Evolutionary conservation across 352 stramenopile species (phyloP), one percentile per base, ranked within the genome.

Genomic region (Aphanomyces euteiches): DNA sequence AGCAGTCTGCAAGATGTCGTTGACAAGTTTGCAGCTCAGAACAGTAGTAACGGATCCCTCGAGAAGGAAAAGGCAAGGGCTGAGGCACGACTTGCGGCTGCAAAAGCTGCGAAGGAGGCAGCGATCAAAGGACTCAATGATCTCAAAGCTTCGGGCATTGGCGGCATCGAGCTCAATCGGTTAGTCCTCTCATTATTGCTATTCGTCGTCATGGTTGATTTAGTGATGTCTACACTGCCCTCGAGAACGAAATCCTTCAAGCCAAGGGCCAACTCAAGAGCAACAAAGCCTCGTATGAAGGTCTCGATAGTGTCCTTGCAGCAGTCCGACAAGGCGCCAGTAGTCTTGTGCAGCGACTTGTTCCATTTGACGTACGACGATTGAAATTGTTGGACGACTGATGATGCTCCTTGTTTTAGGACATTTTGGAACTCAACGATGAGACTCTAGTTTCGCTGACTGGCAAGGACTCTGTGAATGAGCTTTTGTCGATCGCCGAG

Each of bases 111-210:
- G 36, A 92, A 92, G 53, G 85, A 90, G 43, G 72, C 85, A 28
- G 78, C 78, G 2, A 17, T 90, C 7, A 77, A 82, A 47, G 71
- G 76, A 13, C 78, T 92, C 7, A 91, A 92, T 36, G 85, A 92
- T 45, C 80, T 94, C 61, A 94, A 94, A 66, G 84, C 84, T 0
- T 92, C 84, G 1, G 84, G 84, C 10, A 88, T 89, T 41, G 84
- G 84, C 56, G 82, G 79, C 38, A 90, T 90, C 17, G 83, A 91
- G 58, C 79, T 93, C 60, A 91, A 90, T 12, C 83, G 85, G 63
- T 69, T 7, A 13, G 21, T 21, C 3, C 15, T 8, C 15, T 45
- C 5, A n/a, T 12, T 1, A 5, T 15, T 60, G 34, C 3, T 40
- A 17, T 60, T 60, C 13, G 17, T 40, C 10, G 28, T 60, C 13